phyloP scores from a whole-genome alignment of 352 stramenopile genomes.

The Phytophthora europaea region DNA sequence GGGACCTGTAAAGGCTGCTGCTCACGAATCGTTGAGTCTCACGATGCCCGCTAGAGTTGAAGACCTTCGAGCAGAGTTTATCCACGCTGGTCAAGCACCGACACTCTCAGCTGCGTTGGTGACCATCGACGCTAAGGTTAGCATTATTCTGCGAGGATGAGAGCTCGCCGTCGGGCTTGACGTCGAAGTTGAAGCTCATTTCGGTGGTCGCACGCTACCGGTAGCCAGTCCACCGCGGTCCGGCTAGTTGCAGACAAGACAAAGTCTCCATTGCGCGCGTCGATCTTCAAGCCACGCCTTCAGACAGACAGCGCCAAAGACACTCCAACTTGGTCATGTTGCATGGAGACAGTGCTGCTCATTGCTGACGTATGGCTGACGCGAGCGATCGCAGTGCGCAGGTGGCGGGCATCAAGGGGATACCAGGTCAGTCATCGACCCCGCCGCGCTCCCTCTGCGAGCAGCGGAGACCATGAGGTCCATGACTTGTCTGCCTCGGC shows the following conservation, averaged over 20 bases:
- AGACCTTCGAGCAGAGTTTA: not conserved
- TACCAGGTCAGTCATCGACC: not conserved
- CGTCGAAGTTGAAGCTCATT: not conserved
- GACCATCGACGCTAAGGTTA: not conserved
- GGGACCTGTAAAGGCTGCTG: not conserved
- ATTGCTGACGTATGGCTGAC: conserved; percentile 15
- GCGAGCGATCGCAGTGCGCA: conserved; percentile 21
- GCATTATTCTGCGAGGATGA: not conserved
- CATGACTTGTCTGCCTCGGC: conserved; percentile 26
- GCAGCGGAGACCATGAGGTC: conserved; percentile 9
- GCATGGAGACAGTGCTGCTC: conserved; percentile 20
- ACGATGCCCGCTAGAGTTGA: not conserved
- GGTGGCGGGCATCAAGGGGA: conserved; percentile 22
- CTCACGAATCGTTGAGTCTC: not conserved
- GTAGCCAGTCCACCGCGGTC: not conserved
- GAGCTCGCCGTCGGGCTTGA: not conserved
- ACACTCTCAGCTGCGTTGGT: not conserved
- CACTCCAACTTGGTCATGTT: not conserved
- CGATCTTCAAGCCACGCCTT: not conserved
- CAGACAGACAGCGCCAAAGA: not conserved
- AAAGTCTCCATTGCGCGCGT: not conserved
- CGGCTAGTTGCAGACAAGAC: not conserved
- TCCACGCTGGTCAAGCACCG: not conserved
- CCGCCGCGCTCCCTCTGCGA: conserved; percentile 5
- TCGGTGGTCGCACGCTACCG: conserved; percentile 1